These are phyloP conservation scores for Platismatia glauca DNA, from an alignment of 495 filamentous ascomycete genomes.

Conservation along the genomic window DNA sequence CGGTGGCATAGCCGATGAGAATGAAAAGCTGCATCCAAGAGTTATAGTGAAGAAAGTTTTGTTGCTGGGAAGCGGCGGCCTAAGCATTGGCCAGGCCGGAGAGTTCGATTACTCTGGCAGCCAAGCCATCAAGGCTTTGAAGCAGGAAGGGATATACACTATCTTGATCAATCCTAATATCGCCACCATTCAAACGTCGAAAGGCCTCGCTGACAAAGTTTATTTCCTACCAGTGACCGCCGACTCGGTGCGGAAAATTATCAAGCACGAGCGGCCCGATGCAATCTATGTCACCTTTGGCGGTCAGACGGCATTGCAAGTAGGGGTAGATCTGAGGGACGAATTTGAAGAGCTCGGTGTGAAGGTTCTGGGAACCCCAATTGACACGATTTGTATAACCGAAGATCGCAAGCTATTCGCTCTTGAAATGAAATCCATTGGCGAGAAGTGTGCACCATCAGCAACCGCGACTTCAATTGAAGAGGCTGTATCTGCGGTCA, in stretches of 20 bases:
- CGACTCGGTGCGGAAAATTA: slow-evolving; percentile 94
- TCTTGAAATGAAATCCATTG: slow-evolving; percentile 95
- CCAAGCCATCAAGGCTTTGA: slow-evolving; percentile 89
- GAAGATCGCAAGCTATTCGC: slow-evolving; percentile 97
- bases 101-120: slow-evolving; percentile 98
- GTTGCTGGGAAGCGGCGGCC: slow-evolving; percentile 88
- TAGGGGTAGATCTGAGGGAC: slow-evolving; percentile 93
- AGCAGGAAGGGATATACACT: slow-evolving; percentile 92
- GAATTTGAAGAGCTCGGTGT: slow-evolving; percentile 88
- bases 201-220: slow-evolving; percentile 91
- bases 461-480: slow-evolving; percentile 80
- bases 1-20: slow-evolving; percentile 70
- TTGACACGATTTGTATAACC: slow-evolving; percentile 95
- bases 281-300: slow-evolving; percentile 96
- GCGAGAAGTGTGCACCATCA: slow-evolving; percentile 95
- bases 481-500: slow-evolving; percentile 73
- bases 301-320: slow-evolving; percentile 88
- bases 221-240: slow-evolving; percentile 96
- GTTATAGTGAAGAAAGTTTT: slow-evolving; percentile 93
- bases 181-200: slow-evolving; percentile 96
- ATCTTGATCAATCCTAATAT: slow-evolving; percentile 98
- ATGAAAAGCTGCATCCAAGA: slow-evolving; percentile 61
- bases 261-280: slow-evolving; percentile 89
- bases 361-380: slow-evolving; percentile 88
- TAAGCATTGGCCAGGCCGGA: slow-evolving; percentile 96